Conservation (phyloP, 1,284 basidiomycete genomes). For the Malassezia sympodialis region DNA sequence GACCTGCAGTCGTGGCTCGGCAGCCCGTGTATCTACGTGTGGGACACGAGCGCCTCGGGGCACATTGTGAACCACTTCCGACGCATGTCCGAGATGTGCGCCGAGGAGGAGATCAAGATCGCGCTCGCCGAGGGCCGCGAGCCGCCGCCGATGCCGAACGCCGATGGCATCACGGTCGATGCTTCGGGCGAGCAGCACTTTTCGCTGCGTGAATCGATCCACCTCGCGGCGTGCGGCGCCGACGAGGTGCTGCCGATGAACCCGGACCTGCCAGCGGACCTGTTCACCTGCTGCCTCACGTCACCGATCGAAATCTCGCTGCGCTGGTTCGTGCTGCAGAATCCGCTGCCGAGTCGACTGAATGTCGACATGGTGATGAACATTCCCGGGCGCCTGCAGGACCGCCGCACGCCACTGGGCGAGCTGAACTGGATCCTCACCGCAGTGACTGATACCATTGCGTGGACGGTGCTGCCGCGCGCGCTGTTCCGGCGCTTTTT, state of each 20-base stretch:
- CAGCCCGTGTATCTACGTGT: slow-evolving; percentile 91
- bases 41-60: slow-evolving; percentile 95
- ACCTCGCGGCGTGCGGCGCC: slow-evolving; percentile 85
- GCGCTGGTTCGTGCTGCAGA: slow-evolving; percentile 83
- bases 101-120: slow-evolving; percentile 58
- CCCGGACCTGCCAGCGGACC: slow-evolving; percentile 88
- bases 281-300: slow-evolving; percentile 94
- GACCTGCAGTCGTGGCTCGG: slow-evolving; percentile 75
- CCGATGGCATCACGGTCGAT: slow-evolving; percentile 20
- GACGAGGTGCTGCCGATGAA: slow-evolving; percentile 87
- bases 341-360: slow-evolving; percentile 56
- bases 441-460: slow-evolving; percentile 95
- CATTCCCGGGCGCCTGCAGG: slow-evolving; percentile 90
- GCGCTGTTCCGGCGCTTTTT: slow-evolving; percentile 89
- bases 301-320: slow-evolving; percentile 96
- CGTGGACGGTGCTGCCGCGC: slow-evolving; percentile 90
- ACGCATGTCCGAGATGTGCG: slow-evolving; percentile 71
- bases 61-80: slow-evolving; percentile 86
- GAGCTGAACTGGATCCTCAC: slow-evolving; percentile 99
- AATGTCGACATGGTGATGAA: slow-evolving; percentile 84
- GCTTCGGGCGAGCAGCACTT: slow-evolving; percentile 49
- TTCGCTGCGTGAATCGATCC: slow-evolving; percentile 79
- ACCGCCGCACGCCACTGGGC: slow-evolving; percentile 84
- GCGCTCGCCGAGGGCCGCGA: slow-evolving; percentile 23
- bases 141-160: slow-evolving; percentile 18